Evolutionary conservation across 1,139 yeast genomes (phyloP), one percentile per base, ranked within the genome.

Genomic region (Taphrina deformans): DNA sequence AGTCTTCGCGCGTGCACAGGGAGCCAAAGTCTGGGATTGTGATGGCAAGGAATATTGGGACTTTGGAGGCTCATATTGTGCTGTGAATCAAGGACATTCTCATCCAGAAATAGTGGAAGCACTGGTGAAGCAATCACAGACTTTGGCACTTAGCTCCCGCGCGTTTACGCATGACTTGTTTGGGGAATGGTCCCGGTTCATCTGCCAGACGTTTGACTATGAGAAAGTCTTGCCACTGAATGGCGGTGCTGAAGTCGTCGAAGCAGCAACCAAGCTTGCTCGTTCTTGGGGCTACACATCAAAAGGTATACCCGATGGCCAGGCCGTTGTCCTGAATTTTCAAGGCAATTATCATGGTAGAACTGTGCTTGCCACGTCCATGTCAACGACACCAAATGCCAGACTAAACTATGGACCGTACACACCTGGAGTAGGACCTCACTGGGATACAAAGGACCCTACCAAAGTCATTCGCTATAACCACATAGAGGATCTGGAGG

Each of bases 11-110:
- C 86, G 82, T 75, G 98, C 96, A 18, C 70, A 77, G 69, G 98
- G 98, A 62, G 97, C 97, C 44, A 89, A 89, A 70, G 97, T 92
- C 40, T 92, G 97, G 97, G 98, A 92, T 75, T 97, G 97, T 14
- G 98, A 92, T 77, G 97, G 97, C n/a, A 18, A 26, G 69, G 86
- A 76, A 68, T 77, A 76, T 70, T 62, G 68, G 35, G 69, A 68
- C 65, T 68, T 68, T 41, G 60, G 68, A 3, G 68, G 67, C 5
- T 68, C 97, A 5, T 92, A 92, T 78, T 90, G 97, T 44, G 98
- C 98, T 12, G 97, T 92, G 46, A 92, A 92, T 80, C 98, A 92
- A 77, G 98, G 98, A 67, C 98, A 92, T 76, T 91, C 97, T 77
- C 98, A 92, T 75, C 98, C 98, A 67, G 86, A 89, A 78, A 92